Percentiles rank a stretch among this genome's conserved stretches.
phyloP scores from a whole-genome alignment of 305 asterid genomes.

The Ruellia speciosa region DNA sequence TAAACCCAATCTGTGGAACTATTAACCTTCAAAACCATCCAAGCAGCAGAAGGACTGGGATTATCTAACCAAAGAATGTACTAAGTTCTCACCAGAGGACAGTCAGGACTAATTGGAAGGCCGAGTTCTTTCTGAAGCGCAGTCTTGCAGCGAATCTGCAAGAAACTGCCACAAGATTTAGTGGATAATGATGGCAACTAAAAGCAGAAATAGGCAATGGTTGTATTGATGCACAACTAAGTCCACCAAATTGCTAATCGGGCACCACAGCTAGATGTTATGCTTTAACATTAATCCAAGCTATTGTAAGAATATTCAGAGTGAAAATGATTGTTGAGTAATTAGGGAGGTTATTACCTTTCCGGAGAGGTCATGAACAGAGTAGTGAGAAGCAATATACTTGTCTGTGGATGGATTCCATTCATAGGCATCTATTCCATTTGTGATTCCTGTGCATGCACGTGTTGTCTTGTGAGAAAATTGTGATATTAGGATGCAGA shows the following conservation, averaged over 20 bases:
- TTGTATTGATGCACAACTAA: too few species aligned
- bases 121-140: conserved; percentile 85
- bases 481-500: neutral
- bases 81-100: conserved; percentile 61
- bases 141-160: conserved; percentile 67
- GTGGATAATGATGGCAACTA: neutral
- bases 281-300: too few species aligned
- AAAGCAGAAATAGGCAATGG: neutral
- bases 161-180: conserved; percentile 8
- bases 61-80: neutral
- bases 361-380: conserved; percentile 70
- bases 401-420: conserved; percentile 76
- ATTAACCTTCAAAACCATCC: conserved; percentile 13
- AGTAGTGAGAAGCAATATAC: conserved; percentile 54
- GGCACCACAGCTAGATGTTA: too few species aligned
- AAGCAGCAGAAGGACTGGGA: conserved; percentile 6
- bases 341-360: conserved; percentile 45
- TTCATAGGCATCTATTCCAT: conserved; percentile 71
- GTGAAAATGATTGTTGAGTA: too few species aligned
- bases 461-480: conserved; percentile 9
- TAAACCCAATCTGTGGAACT: conserved; percentile 70
- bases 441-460: conserved; percentile 68
- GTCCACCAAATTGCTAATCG: too few species aligned
- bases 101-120: conserved; percentile 69
- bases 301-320: conserved; percentile 6